These are phyloP conservation scores for Penicillium rolfsii DNA, from an alignment of 2,329 filamentous ascomycete genomes.

Conservation along the genomic window DNA sequence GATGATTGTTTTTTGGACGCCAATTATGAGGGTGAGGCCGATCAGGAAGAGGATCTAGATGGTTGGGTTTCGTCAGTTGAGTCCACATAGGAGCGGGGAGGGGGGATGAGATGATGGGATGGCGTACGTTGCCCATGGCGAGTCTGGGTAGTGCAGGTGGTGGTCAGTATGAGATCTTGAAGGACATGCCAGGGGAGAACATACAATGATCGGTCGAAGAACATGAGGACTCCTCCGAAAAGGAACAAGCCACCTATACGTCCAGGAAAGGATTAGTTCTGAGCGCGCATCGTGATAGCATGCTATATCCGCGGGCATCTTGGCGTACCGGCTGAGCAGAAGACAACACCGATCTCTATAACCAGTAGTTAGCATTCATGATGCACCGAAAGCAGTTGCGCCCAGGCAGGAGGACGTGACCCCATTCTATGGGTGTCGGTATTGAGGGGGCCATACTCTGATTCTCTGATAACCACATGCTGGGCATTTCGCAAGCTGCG, in stretches of 20 bases:
- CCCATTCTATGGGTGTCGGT: neutral
- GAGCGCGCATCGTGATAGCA: neutral
- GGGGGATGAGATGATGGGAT: slow-evolving; percentile 6
- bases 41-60: slow-evolving; percentile 92
- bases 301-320: no score
- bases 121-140: slow-evolving; percentile 89
- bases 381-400: slow-evolving; percentile 1
- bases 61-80: slow-evolving; percentile 10
- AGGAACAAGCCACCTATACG: slow-evolving; percentile 86
- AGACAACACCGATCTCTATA: slow-evolving; percentile 91
- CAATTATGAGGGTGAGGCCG: slow-evolving; percentile 94
- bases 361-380: slow-evolving; percentile 25
- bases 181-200: slow-evolving; percentile 37
- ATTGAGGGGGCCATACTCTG: slow-evolving; percentile 69
- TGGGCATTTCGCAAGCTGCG: slow-evolving; percentile 64
- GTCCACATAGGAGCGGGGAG: slow-evolving; percentile 2
- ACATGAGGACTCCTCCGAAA: slow-evolving; percentile 89
- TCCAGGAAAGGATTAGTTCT: slow-evolving; percentile 9
- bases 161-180: slow-evolving; percentile 10
- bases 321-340: slow-evolving; percentile 88
- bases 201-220: slow-evolving; percentile 96
- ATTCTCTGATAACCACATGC: slow-evolving; percentile 94
- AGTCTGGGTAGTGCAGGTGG: slow-evolving; percentile 60
- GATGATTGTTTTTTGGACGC: slow-evolving; percentile 81
- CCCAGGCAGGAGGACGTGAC: neutral